These are phyloP conservation scores for Calonectria multiphialidica DNA, from an alignment of 2,329 filamentous ascomycete genomes.

Conservation along the genomic window DNA sequence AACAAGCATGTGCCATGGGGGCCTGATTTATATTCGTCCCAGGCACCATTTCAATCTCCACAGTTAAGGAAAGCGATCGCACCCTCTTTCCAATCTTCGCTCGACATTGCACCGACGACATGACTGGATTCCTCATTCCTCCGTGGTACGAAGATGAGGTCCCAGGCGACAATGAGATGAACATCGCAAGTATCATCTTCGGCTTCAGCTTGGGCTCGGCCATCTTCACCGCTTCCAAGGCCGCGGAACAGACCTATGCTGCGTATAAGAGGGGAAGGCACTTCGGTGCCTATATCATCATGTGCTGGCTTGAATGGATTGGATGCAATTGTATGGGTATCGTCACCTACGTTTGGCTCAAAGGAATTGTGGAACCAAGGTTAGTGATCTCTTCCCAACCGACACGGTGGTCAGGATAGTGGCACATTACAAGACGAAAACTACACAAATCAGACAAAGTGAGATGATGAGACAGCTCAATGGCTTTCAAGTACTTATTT, in stretches of 20 bases:
- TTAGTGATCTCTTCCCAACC: neutral
- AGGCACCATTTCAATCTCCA: neutral
- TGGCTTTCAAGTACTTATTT: neutral
- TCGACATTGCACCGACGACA: slow-evolving; percentile 2
- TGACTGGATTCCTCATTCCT: slow-evolving; percentile 33
- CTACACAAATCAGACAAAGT: neutral
- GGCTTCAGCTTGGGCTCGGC: slow-evolving; percentile 30
- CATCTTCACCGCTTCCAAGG: slow-evolving; percentile 28
- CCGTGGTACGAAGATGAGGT: slow-evolving; percentile 24
- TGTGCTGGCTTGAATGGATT: slow-evolving; percentile 35
- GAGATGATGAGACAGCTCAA: too few species aligned
- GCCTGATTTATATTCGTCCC: neutral
- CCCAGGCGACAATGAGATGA: slow-evolving; percentile 21
- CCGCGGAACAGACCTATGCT: slow-evolving; percentile 11
- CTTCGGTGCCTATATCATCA: slow-evolving; percentile 30
- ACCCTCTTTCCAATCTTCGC: neutral
- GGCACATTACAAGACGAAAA: neutral
- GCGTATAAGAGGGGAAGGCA: slow-evolving; percentile 21
- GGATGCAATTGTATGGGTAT: slow-evolving; percentile 32
- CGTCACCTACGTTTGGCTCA: slow-evolving; percentile 27
- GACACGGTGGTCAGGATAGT: neutral
- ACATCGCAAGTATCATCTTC: slow-evolving; percentile 30
- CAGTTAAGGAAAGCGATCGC: neutral
- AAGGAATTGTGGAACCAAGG: slow-evolving; percentile 19
- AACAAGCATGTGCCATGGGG: neutral